Percentiles rank a stretch among this genome's conserved stretches.
phyloP scores from a whole-genome alignment of 768 basidiomycete species.

The Leccinellum luteum region DNA sequence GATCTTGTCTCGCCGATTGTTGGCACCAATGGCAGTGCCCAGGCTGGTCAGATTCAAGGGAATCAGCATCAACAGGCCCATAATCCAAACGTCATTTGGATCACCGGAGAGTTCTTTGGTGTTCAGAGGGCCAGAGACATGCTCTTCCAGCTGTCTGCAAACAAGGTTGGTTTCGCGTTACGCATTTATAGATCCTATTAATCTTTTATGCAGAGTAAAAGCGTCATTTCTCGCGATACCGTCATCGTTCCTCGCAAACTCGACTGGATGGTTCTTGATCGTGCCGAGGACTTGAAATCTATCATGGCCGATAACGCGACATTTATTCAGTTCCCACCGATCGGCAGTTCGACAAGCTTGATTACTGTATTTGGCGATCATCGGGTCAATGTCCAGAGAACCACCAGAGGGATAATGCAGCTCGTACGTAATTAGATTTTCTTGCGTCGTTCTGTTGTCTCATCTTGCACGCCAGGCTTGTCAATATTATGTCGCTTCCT shows the following conservation, averaged over 20 bases:
- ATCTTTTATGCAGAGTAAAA: constrained; percentile 61
- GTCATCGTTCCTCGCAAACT: constrained; percentile 94
- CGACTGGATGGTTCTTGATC: constrained; percentile 98
- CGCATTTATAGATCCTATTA: background rate
- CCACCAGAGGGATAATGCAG: constrained; percentile 91
- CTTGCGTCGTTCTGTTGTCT: constrained; percentile 21
- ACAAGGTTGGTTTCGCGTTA: constrained; percentile 55
- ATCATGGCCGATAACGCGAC: constrained; percentile 97
- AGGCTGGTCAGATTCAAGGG: constrained; percentile 21
- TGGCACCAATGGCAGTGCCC: constrained; percentile 33
- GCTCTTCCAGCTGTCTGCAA: constrained; percentile 83
- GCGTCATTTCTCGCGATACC: constrained; percentile 88
- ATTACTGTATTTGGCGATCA: constrained; percentile 94
- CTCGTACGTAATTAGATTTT: constrained; percentile 57
- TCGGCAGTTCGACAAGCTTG: constrained; percentile 89
- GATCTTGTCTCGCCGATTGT: constrained; percentile 46
- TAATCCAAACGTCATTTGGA: constrained; percentile 82
- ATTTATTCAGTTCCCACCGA: constrained; percentile 88
- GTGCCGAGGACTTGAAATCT: constrained; percentile 86
- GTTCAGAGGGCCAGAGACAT: constrained; percentile 95
- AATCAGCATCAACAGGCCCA: constrained; percentile 40
- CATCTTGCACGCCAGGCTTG: constrained; percentile 60
- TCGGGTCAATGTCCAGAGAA: constrained; percentile 90
- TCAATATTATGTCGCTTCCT: constrained; percentile 94
- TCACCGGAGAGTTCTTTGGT: constrained; percentile 96